Percentiles rank a stretch among this genome's conserved stretches.
These are phyloP conservation scores for Corynascus novoguineensis DNA, from an alignment of 495 filamentous ascomycete species.

Conservation along the genomic window DNA sequence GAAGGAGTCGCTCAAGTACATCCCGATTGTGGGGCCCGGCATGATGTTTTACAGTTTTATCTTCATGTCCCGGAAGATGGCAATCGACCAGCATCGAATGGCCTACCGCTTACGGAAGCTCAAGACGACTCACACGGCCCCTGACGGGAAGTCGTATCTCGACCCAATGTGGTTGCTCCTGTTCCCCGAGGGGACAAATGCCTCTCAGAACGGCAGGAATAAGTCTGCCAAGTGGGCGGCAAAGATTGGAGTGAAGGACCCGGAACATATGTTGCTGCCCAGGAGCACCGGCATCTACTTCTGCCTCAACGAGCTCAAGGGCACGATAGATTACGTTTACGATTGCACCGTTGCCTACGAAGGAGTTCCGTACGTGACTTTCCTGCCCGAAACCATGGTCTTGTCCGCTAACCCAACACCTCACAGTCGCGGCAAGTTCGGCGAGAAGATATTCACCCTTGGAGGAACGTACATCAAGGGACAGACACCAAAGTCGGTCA, in stretches of 20 bases:
- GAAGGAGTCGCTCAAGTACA: constrained; percentile 73
- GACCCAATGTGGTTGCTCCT: constrained; percentile 84
- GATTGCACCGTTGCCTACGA: constrained; percentile 85
- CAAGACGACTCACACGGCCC: constrained; percentile 47
- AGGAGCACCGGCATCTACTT: constrained; percentile 71
- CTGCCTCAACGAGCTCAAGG: constrained; percentile 64
- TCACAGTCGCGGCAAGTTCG: constrained; percentile 59
- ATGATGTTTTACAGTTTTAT: constrained; percentile 83
- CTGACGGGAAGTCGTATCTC: constrained; percentile 47
- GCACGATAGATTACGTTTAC: constrained; percentile 73
- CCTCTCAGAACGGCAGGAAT: constrained; percentile 57
- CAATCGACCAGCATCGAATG: constrained; percentile 65
- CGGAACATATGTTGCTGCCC: constrained; percentile 63
- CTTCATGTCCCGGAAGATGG: constrained; percentile 78
- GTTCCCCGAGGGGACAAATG: constrained; percentile 80
- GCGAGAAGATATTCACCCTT: constrained; percentile 71
- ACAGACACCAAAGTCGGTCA: constrained; percentile 73
- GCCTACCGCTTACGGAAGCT: constrained; percentile 64
- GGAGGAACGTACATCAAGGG: constrained; percentile 69
- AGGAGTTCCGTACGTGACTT: constrained; percentile 60
- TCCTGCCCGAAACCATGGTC: neutral
- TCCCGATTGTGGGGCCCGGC: constrained; percentile 69
- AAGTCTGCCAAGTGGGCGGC: constrained; percentile 63
- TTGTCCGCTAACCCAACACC: constrained; percentile 13
- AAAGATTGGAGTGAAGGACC: constrained; percentile 61